Base-by-base conservation (phyloP, 2,329 filamentous ascomycete genomes). In the Ustulina deusta region DNA sequence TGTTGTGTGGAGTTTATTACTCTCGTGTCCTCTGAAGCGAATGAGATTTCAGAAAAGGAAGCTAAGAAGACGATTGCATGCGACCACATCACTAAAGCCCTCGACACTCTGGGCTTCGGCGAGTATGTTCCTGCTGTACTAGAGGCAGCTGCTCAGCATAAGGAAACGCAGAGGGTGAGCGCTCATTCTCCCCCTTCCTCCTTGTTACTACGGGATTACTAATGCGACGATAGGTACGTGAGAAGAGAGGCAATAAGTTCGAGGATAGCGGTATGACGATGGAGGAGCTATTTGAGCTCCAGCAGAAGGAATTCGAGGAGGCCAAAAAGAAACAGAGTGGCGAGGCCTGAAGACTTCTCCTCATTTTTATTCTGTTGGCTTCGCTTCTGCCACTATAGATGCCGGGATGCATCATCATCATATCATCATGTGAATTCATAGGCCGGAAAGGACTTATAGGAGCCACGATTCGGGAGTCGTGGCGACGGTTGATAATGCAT, bases 1-100 rank as follows among this genome's bases (percentile, higher is more conserved):
- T 98, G 96, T 83, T 99, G 96, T 78, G 95, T 99, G 76, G 96
- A 99, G 81, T 99, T 99, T 81, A 97, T 99, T 80, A 98, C 96
- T 20, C 89, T 99, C 76, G 92, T 99, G 74, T 97, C 94, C n/a
- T 97, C 93, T 55, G 95, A 99, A 83, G 96, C 96, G 70, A 99
- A 99, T 81, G 96, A 99, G 76, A 99, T 99, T 72, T 97, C 94
- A 13, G 96, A 99, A 80, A 97, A 97, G 81, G 96, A 99, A 77
- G 93, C 94, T 57, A 99, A 99, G 85, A 99, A 99, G 87, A 99
- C 96, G 3, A 99, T 99, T 74, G 95, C 95, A 13, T 97, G 93
- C 80, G 96, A 99, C 76, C 96, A 99, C 83, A 97, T 99, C 75
- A 97, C 95, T 77, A 95, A 95, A 77, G 96, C 96, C 0, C 87